A percentile compares a stretch with the other conserved stretches of the same genome.
Evolutionary conservation across 225 moss, liverwort and hornwort species (phyloP).

Genomic region (Marchantia polymorpha): DNA sequence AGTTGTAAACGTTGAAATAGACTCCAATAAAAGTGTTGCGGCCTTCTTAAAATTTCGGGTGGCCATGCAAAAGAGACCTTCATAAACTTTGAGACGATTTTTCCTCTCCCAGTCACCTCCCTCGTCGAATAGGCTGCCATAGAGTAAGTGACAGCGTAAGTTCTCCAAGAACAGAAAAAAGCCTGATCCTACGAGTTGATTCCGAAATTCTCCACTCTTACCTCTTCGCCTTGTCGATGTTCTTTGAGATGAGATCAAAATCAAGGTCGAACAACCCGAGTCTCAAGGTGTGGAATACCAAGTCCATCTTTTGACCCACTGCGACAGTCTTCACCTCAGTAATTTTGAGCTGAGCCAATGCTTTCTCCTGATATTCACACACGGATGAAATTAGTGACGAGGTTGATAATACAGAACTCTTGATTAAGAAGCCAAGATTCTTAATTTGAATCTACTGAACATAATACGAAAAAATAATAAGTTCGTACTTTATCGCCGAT

Average conservation of each 20-base stretch:
- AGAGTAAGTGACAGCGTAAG: neutral
- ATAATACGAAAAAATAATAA: neutral
- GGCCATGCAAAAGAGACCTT: conserved; percentile 93
- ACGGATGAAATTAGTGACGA: neutral
- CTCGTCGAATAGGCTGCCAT: conserved; percentile 72
- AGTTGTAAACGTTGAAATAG: conserved; percentile 96
- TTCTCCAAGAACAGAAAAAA: neutral
- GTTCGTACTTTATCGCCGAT: conserved; percentile 72
- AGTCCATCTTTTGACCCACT: conserved; percentile 98
- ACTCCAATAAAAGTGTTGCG: conserved; percentile 83
- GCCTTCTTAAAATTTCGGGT: conserved; percentile 96
- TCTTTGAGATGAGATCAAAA: conserved; percentile 83
- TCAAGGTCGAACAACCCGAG: conserved; percentile 86
- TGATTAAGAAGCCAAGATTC: neutral
- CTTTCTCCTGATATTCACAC: conserved; percentile 50
- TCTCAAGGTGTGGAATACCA: conserved; percentile 90
- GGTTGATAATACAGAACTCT: neutral
- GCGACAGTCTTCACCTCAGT: conserved; percentile 98
- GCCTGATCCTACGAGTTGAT: neutral
- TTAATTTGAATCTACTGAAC: neutral
- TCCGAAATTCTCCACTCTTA: neutral
- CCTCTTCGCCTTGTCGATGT: conserved; percentile 97
- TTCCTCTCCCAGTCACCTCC: conserved; percentile 99
- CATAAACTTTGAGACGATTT: conserved; percentile 95
- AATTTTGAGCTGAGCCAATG: conserved; percentile 77